phyloP scores from a whole-genome alignment of 2,329 filamentous ascomycete species.

The Scedosporium apiospermum region DNA sequence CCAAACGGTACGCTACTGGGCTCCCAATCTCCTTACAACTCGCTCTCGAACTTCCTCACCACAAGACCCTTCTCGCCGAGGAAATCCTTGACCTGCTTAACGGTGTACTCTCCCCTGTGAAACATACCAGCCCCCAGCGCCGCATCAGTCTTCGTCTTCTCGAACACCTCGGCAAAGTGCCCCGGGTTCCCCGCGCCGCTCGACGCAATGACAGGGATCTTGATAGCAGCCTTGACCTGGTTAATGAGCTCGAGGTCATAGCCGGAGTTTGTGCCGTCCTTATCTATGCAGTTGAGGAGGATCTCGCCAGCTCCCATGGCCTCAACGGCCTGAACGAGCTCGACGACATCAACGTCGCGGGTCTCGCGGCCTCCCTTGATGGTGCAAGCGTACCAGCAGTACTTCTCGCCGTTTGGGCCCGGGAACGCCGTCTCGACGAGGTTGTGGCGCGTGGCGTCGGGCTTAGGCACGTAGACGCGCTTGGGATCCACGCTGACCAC shows the following conservation, averaged over 20 bases:
- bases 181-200: constrained; percentile 81
- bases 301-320: constrained; percentile 95
- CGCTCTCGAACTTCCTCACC: constrained; percentile 69
- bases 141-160: constrained; percentile 77
- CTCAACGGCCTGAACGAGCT: constrained; percentile 82
- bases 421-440: constrained; percentile 61
- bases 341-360: constrained; percentile 85
- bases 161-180: constrained; percentile 89
- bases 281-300: constrained; percentile 94
- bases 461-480: constrained; percentile 72
- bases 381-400: constrained; percentile 97
- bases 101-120: constrained; percentile 89
- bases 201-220: constrained; percentile 90
- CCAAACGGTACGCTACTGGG: not conserved
- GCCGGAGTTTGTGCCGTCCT: constrained; percentile 86
- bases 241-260: constrained; percentile 89
- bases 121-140: constrained; percentile 97
- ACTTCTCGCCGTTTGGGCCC: constrained; percentile 66
- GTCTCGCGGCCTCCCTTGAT: constrained; percentile 92
- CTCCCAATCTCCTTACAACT: constrained; percentile 19
- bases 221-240: constrained; percentile 78
- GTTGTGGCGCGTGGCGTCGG: constrained; percentile 61
- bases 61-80: constrained; percentile 61
- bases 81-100: constrained; percentile 85
- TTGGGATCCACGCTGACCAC: constrained; percentile 94